These are phyloP conservation scores for Cryptococcus sp. DNA, from an alignment of 1,284 basidiomycete genomes.

Conservation along the genomic window DNA sequence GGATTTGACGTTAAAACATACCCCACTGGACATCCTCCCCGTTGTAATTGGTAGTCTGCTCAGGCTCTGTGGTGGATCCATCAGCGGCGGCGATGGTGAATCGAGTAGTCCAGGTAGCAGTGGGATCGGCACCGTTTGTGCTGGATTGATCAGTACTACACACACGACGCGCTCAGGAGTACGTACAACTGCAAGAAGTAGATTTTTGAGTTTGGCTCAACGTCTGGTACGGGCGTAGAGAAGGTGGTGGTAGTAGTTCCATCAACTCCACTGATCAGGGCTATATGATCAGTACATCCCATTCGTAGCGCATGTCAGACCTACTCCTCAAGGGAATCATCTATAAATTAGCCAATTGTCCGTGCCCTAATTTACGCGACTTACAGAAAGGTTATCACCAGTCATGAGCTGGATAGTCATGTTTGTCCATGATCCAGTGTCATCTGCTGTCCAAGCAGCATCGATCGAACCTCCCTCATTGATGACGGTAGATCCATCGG, in stretches of 20 bases:
- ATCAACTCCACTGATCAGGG: constrained; percentile 40
- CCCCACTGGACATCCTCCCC: constrained; percentile 40
- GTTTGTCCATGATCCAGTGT: constrained; percentile 46
- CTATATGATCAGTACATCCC: constrained; percentile 2
- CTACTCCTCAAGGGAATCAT: constrained; percentile 28
- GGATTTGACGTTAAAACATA: background rate
- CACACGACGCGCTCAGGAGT: background rate
- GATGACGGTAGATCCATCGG: constrained; percentile 36
- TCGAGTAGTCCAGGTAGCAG: constrained; percentile 44
- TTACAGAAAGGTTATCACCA: constrained; percentile 37
- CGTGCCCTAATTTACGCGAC: constrained; percentile 1
- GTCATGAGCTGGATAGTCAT: constrained; percentile 45
- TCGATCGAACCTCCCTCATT: constrained; percentile 34
- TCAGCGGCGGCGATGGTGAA: constrained; percentile 46
- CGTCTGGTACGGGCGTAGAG: constrained; percentile 36
- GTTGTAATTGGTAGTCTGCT: constrained; percentile 32
- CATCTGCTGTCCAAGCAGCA: constrained; percentile 43
- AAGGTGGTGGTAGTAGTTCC: constrained; percentile 28
- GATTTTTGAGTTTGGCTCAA: constrained; percentile 46
- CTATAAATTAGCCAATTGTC: constrained; percentile 5
- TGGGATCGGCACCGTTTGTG: constrained; percentile 24
- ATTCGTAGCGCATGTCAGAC: background rate
- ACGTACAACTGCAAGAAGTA: constrained; percentile 49
- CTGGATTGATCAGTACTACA: constrained; percentile 15
- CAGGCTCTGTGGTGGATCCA: constrained; percentile 36